phyloP scores from a whole-genome alignment of 2,329 filamentous ascomycete species.

The Pseudocercospora crystallina region DNA sequence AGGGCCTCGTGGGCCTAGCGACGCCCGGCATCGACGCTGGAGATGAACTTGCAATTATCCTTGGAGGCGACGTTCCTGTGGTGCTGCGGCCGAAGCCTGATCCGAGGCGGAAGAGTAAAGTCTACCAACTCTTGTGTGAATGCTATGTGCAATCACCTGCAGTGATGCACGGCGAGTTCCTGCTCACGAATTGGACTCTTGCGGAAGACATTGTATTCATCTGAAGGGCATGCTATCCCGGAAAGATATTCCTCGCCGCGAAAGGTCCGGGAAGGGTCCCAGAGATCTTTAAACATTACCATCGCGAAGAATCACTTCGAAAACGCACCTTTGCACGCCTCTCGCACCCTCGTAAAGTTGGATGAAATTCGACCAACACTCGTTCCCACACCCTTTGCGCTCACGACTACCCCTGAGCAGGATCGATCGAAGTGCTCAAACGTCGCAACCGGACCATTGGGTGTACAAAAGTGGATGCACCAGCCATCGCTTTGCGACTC shows the following conservation, averaged over 20 bases:
- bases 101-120: slow-evolving; percentile 15
- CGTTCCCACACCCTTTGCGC: too few relatives aligned
- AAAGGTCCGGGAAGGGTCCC: too few relatives aligned
- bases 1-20: slow-evolving; percentile 27
- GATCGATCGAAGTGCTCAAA: too few relatives aligned
- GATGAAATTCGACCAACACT: too few relatives aligned
- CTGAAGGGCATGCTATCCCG: slow-evolving; percentile 10
- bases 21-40: slow-evolving; percentile 26
- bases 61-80: slow-evolving; percentile 33
- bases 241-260: too few relatives aligned
- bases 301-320: too few relatives aligned
- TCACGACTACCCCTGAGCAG: too few relatives aligned
- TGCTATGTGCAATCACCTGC: slow-evolving; percentile 26
- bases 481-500: slow-evolving; percentile 11
- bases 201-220: slow-evolving; percentile 31
- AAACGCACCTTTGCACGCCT: too few relatives aligned
- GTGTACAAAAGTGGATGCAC: background rate
- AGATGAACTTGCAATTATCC: slow-evolving; percentile 27
- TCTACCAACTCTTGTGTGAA: slow-evolving; percentile 31
- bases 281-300: too few relatives aligned
- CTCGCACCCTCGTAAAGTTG: too few relatives aligned
- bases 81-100: slow-evolving; percentile 25
- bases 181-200: slow-evolving; percentile 17
- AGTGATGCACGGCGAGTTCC: slow-evolving; percentile 30
- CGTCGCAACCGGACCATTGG: too few relatives aligned